Evolutionary conservation across 148 eudicot species (phyloP), one percentile per base, ranked within the genome.

Genomic region (Chenopodium berlandieri): DNA sequence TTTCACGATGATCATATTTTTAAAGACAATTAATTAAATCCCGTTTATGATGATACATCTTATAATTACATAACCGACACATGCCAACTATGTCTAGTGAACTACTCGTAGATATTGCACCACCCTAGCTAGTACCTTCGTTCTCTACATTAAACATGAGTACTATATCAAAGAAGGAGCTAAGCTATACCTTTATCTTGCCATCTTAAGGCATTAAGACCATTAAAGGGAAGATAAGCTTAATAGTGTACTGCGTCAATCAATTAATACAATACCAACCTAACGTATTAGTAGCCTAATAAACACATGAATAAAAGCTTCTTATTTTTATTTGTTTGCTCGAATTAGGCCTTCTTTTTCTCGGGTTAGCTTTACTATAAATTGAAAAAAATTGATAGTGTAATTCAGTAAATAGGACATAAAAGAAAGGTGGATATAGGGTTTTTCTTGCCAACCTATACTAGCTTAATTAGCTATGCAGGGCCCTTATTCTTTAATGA

Each of bases 401-500:
- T 4, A 78, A 17, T 4, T 19, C 37, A 37, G 31, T 7, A 27
- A 63, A 22, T 40, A 40, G 56, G 50, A 63, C 52, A 60, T 34
- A 25, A 17, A n/a, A 58, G 14, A 37, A 60, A 6, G 25, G 32
- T 9, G 54, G 47, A 62, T 27, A 2, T 7, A 17, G 30, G 30
- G 22, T 22, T 9, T 56, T 2, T 20, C 2, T 54, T 0, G 40
- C 71, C 58, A 22, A 46, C 65, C 32, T 62, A 63, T 76, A 25
- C 22, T n/a, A 56, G 8, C 1, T n/a, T 34, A 34, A 47, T 47
- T 47, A 48, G 52, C 0, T 50, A 50, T 47, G 54, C 12, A 50
- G 64, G 54, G 71, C 37, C 27, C 23, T 37, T 80, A 13, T 50
- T 9, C 52, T 58, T 70, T 71, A 71, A 71, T 80, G 82, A 62